Conservation (phyloP, 1,139 yeast genomes). For the Nakaseomyces uthaithaninus region DNA sequence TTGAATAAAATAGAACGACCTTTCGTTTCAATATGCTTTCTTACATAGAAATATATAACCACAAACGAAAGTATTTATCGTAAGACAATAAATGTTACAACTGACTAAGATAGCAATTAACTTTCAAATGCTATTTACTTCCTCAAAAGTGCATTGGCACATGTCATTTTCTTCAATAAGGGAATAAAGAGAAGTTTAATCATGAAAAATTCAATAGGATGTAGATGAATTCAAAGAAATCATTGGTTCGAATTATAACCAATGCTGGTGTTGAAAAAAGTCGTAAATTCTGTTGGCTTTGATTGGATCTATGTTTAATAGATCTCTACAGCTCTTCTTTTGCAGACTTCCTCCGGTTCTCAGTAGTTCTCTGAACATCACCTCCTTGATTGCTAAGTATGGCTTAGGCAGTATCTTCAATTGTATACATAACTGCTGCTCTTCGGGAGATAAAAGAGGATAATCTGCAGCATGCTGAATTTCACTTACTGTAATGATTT, state of each 20-base stretch:
- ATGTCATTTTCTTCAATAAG: too few species aligned
- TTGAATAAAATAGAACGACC: too few species aligned
- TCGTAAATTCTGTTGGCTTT: conserved; percentile 86
- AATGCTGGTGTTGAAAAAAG: conserved; percentile 83
- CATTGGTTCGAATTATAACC: conserved; percentile 53
- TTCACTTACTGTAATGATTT: conserved; percentile 39
- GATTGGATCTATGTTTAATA: conserved; percentile 74
- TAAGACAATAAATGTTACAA: too few species aligned
- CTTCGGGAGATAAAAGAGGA: conserved; percentile 74
- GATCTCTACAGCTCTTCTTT: conserved; percentile 74
- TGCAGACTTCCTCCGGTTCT: conserved; percentile 77
- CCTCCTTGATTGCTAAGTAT: conserved; percentile 83
- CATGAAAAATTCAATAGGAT: too few species aligned
- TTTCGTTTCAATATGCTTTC: too few species aligned
- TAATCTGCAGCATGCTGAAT: conserved; percentile 79
- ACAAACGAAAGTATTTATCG: too few species aligned
- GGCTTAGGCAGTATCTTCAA: conserved; percentile 87
- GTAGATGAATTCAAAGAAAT: too few species aligned
- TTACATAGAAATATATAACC: too few species aligned
- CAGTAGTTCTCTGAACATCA: conserved; percentile 80
- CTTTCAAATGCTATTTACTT: too few species aligned
- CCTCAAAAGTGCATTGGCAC: too few species aligned
- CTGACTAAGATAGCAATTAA: too few species aligned
- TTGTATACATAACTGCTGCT: conserved; percentile 75
- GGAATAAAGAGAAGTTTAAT: too few species aligned